Conservation (phyloP, 129 eudicot genomes). For the Pulicaria dysenterica region DNA sequence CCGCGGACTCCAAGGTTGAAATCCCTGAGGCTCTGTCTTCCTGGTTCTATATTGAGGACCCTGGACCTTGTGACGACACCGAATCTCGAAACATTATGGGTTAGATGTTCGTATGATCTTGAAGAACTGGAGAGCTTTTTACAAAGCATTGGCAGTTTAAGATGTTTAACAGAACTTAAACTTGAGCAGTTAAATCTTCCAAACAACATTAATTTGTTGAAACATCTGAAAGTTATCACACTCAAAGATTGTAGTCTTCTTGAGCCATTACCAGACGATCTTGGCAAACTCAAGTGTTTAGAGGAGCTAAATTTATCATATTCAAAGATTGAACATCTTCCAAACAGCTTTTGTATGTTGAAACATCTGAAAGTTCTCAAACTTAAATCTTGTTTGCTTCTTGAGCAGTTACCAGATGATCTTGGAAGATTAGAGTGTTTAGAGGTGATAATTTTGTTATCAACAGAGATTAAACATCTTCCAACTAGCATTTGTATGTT, state of each 20-base stretch:
- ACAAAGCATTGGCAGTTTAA: not conserved
- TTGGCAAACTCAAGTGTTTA: not conserved
- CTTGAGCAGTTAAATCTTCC: not conserved
- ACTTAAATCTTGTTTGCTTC: not conserved
- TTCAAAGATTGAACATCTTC: conserved; percentile 15
- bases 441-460: not conserved
- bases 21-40: not conserved
- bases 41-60: not conserved
- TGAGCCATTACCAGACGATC: not conserved
- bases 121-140: not conserved
- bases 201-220: no score
- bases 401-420: conserved; percentile 1
- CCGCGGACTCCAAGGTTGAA: no score
- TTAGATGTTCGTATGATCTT: not conserved
- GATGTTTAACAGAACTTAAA: not conserved
- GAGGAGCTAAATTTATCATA: not conserved
- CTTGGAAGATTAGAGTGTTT: conserved; percentile 9
- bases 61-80: not conserved
- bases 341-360: conserved; percentile 9
- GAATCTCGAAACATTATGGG: not conserved
- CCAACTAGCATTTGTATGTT: conserved; percentile 12
- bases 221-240: no score
- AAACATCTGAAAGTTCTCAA: not conserved
- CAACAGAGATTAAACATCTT: conserved; percentile 10
- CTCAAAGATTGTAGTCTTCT: not conserved